Evolutionary conservation across 345 rosid species (phyloP).

Genomic region (Odontarrhena argentea): DNA sequence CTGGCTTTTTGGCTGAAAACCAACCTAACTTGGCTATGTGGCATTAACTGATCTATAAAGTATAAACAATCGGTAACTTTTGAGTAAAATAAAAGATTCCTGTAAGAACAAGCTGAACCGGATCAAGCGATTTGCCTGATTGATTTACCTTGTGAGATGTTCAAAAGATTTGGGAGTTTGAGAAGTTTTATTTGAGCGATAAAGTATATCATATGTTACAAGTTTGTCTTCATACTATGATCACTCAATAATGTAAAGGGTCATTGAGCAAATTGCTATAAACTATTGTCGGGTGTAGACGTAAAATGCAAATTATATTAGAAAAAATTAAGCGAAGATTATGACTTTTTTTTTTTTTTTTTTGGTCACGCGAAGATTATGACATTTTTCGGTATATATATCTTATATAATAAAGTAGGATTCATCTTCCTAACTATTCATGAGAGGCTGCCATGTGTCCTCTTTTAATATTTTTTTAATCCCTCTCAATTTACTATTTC

Average conservation of each 20-base stretch:
- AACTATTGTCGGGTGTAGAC: background rate
- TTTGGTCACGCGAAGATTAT: background rate
- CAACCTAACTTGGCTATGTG: conserved; percentile 2
- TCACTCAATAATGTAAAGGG: background rate
- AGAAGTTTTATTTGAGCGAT: background rate
- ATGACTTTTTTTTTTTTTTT: background rate
- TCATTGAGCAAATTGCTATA: background rate
- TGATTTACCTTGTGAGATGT: too few relatives aligned
- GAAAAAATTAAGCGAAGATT: conserved; percentile 6
- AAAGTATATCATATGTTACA: background rate
- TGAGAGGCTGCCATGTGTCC: too few relatives aligned
- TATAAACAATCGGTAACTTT: background rate
- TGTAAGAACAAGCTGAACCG: background rate
- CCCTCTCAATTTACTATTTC: too few relatives aligned
- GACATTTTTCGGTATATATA: background rate
- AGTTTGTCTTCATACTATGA: background rate
- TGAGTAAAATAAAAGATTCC: background rate
- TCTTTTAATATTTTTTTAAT: too few relatives aligned
- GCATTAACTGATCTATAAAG: background rate
- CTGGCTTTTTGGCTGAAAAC: background rate
- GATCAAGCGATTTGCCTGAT: background rate
- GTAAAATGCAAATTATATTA: background rate
- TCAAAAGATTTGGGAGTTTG: background rate
- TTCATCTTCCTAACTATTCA: too few relatives aligned
- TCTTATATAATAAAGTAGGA: too few relatives aligned